Evolutionary conservation across 1,284 basidiomycete species (phyloP), one percentile per base, ranked within the genome.

Genomic region (Marasmius sp.): DNA sequence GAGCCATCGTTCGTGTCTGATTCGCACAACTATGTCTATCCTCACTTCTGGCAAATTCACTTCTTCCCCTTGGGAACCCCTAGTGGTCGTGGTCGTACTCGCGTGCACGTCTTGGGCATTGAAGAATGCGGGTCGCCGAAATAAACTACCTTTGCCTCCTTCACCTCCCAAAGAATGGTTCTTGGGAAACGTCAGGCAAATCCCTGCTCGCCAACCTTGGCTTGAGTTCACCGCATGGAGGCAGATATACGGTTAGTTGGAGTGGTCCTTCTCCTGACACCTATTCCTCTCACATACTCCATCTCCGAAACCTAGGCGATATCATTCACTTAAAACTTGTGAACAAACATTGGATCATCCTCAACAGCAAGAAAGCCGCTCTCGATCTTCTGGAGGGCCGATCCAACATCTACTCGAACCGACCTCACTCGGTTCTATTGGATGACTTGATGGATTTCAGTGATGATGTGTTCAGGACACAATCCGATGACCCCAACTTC

Each of bases 381-480:
- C 57, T 65, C n/a, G 75, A 75, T 39, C 68, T 78, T 8, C 62
- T 79, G 27, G 74, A 76, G 20, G 57, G 62, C 3, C 70, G 73
- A 7, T 74, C 76, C 1, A 53, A 61, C 8, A 71, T 74, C 20
- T 75, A 75, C 61, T 74, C 74, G 38, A 72, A 75, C 51, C 66
- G 77, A 37, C 74, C 75, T 0, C 51, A 58, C 5, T 48, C 61
- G 39, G 67, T 67, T 68, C 69, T 75, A 64, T 16, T 38, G 34
- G 52, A 54, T 36, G 34, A 37, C n/a, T 9, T 54, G 38, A 36
- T 54, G 7, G 33, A 38, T 11, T 37, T 37, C 52, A 37, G 37
- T 18, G 37, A 34, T 6, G 52, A 37, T 18, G 52, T 54, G 5
- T 54, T 54, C 37, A 54, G 52, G 16, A 36, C 34, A 37, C 34